Evolutionary conservation across 106 monocot species (phyloP).

Genomic region (Triglochin maritima): DNA sequence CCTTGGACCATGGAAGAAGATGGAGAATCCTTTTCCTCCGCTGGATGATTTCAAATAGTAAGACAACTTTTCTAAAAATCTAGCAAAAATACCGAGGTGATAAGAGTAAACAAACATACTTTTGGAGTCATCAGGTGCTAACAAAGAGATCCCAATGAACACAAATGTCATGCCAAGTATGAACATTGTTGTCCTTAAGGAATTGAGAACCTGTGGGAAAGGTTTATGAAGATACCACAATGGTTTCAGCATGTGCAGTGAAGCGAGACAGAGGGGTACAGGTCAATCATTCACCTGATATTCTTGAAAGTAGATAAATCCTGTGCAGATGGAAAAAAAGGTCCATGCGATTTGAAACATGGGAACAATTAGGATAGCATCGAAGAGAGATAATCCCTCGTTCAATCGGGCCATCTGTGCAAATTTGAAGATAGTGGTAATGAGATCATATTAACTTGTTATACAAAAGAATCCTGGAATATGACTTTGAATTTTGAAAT

Average conservation of each 20-base stretch:
- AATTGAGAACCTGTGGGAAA: constrained; percentile 56
- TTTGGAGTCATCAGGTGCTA: constrained; percentile 86
- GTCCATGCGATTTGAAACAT: constrained; percentile 99
- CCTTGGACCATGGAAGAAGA: constrained; percentile 32
- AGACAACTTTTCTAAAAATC: background rate
- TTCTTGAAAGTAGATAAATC: constrained; percentile 97
- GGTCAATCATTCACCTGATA: constrained; percentile 48
- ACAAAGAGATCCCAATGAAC: constrained; percentile 82
- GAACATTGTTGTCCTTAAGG: constrained; percentile 74
- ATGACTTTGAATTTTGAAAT: too few species aligned
- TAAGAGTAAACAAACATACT: constrained; percentile 21
- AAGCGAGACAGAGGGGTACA: too few species aligned
- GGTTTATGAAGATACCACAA: background rate
- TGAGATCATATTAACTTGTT: background rate
- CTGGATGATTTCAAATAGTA: constrained; percentile 13
- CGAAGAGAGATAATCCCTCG: constrained; percentile 91
- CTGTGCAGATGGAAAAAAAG: constrained; percentile 96
- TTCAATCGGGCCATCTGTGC: constrained; percentile 93
- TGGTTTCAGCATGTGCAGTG: too few species aligned
- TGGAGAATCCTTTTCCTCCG: constrained; percentile 36
- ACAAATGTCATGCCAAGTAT: constrained; percentile 75
- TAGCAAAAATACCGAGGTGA: background rate
- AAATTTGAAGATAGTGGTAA: background rate
- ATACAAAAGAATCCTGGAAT: too few species aligned
- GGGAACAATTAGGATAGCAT: constrained; percentile 94